Evolutionary conservation across 2,329 filamentous ascomycete genomes (phyloP).

Genomic region (Clonostachys byssicola): DNA sequence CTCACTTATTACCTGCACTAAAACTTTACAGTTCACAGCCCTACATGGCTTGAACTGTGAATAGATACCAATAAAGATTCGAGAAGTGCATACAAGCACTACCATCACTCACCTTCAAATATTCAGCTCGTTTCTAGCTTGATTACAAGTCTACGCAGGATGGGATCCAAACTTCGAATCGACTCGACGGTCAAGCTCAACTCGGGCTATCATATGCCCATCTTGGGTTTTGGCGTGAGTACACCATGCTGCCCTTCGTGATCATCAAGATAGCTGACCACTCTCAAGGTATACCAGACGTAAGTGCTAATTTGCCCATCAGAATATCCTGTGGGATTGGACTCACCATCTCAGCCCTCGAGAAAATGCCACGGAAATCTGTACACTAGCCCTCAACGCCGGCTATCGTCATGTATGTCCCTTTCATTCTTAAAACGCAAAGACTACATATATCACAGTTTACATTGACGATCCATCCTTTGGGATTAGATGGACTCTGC

Average conservation of each 20-base stretch:
- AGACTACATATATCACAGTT: background rate
- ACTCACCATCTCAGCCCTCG: constrained; percentile 13
- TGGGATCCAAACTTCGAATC: constrained; percentile 40
- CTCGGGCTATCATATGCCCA: constrained; percentile 48
- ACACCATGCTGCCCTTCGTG: background rate
- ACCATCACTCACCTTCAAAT: too few relatives aligned
- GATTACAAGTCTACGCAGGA: constrained; percentile 16
- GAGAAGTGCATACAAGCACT: too few relatives aligned
- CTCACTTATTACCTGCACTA: too few relatives aligned
- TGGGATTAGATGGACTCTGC: constrained; percentile 45
- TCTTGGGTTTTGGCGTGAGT: constrained; percentile 50
- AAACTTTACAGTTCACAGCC: too few relatives aligned
- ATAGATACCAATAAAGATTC: too few relatives aligned
- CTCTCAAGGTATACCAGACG: constrained; percentile 46
- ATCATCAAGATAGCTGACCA: background rate
- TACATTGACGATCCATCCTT: background rate
- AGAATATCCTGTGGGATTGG: background rate
- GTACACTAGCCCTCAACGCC: constrained; percentile 38
- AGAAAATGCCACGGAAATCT: constrained; percentile 25
- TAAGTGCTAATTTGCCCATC: constrained; percentile 18
- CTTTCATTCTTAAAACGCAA: background rate
- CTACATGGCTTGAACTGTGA: too few relatives aligned
- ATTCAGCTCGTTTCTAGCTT: too few relatives aligned
- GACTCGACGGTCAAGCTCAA: constrained; percentile 46
- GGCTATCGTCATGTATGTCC: constrained; percentile 49